These are phyloP conservation scores for Nitzschia sp. DNA, from an alignment of 108 stramenopile species.

Conservation along the genomic window DNA sequence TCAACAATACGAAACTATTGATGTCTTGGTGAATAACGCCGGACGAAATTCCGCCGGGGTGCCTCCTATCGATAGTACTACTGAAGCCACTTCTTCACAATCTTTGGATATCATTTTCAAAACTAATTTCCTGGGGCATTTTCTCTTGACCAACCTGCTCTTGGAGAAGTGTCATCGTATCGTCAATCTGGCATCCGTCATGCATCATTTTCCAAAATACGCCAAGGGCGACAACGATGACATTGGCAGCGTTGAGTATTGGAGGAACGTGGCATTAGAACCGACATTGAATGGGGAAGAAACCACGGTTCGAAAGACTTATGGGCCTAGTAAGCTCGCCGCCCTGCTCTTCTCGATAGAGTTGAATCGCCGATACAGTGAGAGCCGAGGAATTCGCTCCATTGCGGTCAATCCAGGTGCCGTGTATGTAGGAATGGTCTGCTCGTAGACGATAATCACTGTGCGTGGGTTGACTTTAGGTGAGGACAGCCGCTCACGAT, in stretches of 20 bases:
- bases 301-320: conserved; percentile 18
- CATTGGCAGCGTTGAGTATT: not conserved
- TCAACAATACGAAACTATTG: conserved; percentile 31
- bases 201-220: conserved; percentile 55
- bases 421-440: conserved; percentile 6
- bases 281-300: not conserved
- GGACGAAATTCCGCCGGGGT: conserved; percentile 54
- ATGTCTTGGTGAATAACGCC: conserved; percentile 68
- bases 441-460: no score
- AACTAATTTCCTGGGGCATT: conserved; percentile 69
- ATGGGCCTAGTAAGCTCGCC: conserved; percentile 59
- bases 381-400: not conserved
- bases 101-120: conserved; percentile 57
- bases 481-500: not conserved
- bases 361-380: conserved; percentile 51
- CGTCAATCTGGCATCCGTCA: conserved; percentile 66
- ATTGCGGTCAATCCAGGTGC: conserved; percentile 71
- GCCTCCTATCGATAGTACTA: no score
- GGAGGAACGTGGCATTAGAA: not conserved
- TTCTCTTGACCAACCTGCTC: conserved; percentile 49
- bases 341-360: conserved; percentile 58
- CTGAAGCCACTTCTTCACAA: not conserved
- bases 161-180: conserved; percentile 28
- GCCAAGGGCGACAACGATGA: not conserved
- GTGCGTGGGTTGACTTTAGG: not conserved